Evolutionary conservation across 148 eudicot genomes (phyloP), one percentile per base, ranked within the genome.

Genomic region (Vaccinium corymbosum): DNA sequence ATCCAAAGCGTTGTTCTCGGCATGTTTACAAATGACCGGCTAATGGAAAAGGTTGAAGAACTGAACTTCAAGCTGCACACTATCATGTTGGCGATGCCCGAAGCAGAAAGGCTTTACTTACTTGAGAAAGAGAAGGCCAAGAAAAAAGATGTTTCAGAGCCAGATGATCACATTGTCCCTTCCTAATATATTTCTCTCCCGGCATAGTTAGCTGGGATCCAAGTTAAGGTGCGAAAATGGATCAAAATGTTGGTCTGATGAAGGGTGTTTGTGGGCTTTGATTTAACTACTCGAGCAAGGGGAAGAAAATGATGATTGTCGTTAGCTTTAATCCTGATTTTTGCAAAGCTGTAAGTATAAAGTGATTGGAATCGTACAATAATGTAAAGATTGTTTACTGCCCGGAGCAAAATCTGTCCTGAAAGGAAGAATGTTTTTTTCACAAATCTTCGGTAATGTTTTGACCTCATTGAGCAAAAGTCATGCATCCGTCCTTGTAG

Each of bases 11-110:
- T 97, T 3, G 20, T 94, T 4, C 83, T 85, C 1, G 99, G 99
- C 50, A 92, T 93, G 90, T 93, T 97, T 79, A 93, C 94, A 13
- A 94, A 93, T 70, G 95, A 94, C 78, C 86, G 88, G 87, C 87
- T 90, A 15, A 85, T 90, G 86, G 93, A 90, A 76, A 95, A 90
- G 87, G 82, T 93, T 50, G 98, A 94, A 49, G 97, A 94, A 74
- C 59, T 95, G 82, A 89, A 90, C 64, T 20, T 85, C 8, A 91
- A 94, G 94, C 80, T 93, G 86, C 86, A 89, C 29, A 86, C 90
- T 0, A 90, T 95, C 85, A 87, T 95, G 25, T 84, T 84, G 75
- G 88, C 95, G 15, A 82, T 91, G 70, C 98, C 98, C 9, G 96
- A 95, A 80, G 98, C 94, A 55, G 96, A 94, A 84, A 89, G 92